These are phyloP conservation scores for Mycena crocata DNA, from an alignment of 768 basidiomycete genomes.

Conservation along the genomic window DNA sequence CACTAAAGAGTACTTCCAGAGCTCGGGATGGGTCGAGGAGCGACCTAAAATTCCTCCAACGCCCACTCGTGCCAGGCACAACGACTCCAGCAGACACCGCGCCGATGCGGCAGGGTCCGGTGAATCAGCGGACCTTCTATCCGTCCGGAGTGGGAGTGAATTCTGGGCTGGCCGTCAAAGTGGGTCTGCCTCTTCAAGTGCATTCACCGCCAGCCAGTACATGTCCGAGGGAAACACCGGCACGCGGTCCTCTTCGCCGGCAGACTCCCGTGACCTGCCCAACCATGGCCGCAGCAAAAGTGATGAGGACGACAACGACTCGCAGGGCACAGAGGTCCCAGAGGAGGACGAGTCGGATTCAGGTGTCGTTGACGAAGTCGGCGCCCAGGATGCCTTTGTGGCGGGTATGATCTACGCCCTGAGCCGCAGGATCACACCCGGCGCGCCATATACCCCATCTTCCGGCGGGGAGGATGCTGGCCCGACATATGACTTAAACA, in stretches of 20 bases:
- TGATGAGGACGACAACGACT: slow-evolving; percentile 66
- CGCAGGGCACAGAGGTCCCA: slow-evolving; percentile 69
- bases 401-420: slow-evolving; percentile 89
- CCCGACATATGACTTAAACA: slow-evolving; percentile 50
- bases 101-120: slow-evolving; percentile 31
- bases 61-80: slow-evolving; percentile 32
- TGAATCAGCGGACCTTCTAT: slow-evolving; percentile 49
- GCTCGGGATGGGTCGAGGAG: slow-evolving; percentile 82
- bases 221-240: slow-evolving; percentile 42
- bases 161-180: slow-evolving; percentile 78
- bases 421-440: slow-evolving; percentile 77
- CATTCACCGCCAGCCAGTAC: slow-evolving; percentile 57
- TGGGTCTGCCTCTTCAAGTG: slow-evolving; percentile 66
- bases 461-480: slow-evolving; percentile 52
- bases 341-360: slow-evolving; percentile 51
- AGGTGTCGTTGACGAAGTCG: slow-evolving; percentile 74
- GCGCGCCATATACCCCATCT: slow-evolving; percentile 79
- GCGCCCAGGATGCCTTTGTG: slow-evolving; percentile 86
- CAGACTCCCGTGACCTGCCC: slow-evolving; percentile 27
- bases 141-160: slow-evolving; percentile 76
- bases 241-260: slow-evolving; percentile 40
- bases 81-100: slow-evolving; percentile 16
- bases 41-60: slow-evolving; percentile 38
- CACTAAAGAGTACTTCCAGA: slow-evolving; percentile 88
- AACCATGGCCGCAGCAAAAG: slow-evolving; percentile 44